phyloP scores from a whole-genome alignment of 345 rosid species.

The Moringa oleifera region DNA sequence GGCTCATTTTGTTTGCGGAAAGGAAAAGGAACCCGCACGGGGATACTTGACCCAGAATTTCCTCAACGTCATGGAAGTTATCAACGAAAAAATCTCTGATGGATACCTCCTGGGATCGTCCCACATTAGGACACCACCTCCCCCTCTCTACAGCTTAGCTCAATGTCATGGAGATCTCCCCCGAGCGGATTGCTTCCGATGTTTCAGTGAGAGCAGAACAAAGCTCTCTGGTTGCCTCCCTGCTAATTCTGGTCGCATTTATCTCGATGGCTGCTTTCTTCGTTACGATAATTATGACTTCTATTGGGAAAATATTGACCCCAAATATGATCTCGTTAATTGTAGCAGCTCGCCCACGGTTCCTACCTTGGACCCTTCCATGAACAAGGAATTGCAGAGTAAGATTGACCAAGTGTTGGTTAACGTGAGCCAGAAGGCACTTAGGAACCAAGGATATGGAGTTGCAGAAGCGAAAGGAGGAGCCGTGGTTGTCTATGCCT shows the following conservation, averaged over 20 bases:
- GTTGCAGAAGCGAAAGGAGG: conserved; percentile 23
- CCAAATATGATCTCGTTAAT: conserved; percentile 17
- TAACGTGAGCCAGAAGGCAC: conserved; percentile 38
- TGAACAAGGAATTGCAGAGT: conserved; percentile 11
- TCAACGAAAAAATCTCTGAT: neutral
- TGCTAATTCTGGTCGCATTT: conserved; percentile 41
- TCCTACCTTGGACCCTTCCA: neutral
- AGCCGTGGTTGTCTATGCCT: conserved; percentile 28
- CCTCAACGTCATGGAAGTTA: neutral
- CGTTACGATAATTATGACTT: conserved; percentile 48
- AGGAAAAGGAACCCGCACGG: neutral
- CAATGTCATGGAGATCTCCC: conserved; percentile 50
- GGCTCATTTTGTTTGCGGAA: neutral
- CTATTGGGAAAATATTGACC: conserved; percentile 38
- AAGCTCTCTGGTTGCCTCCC: conserved; percentile 28
- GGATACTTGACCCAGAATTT: neutral
- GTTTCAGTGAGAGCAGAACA: conserved; percentile 29
- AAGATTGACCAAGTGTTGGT: conserved; percentile 28
- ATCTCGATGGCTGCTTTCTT: conserved; percentile 63
- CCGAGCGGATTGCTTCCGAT: conserved; percentile 32
- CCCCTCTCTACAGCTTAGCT: conserved; percentile 28
- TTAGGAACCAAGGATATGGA: conserved; percentile 34
- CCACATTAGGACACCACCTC: conserved; percentile 13
- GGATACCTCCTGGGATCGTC: conserved; percentile 20
- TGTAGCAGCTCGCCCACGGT: conserved; percentile 16